Evolutionary conservation across 192 early-diverging fungal species (phyloP), one percentile per base, ranked within the genome.

Genomic region (Coemansia sp.): DNA sequence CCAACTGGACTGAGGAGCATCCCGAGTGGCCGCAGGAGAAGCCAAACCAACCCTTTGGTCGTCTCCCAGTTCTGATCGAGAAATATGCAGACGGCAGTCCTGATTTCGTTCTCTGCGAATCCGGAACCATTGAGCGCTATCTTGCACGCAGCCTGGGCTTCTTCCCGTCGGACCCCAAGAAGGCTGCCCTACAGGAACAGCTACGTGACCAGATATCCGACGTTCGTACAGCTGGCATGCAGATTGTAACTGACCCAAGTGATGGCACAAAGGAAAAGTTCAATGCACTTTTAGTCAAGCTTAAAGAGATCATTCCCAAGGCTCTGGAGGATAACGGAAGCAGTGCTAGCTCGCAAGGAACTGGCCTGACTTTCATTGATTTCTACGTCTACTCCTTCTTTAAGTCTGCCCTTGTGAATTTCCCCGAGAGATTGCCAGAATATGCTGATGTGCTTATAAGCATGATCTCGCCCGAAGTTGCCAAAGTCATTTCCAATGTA

Each of bases 101-200:
- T 12, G 60, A 66, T 21, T 60, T 81, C 45, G 26, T 67, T 3
- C 43, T 87, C 9, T 66, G 75, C 51, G 83, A 88, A 48, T 68
- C 77, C 0, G 63, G 59, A 16, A 68, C 77, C 8, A 88, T 88
- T 36, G 84, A 81, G 57, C 85, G 87, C 46, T 86, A 86, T 46
- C 73, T 88, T 6, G 67, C 78, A 2, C 58, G 65, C 72, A 84
- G 73, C 60, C 80, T 76, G 49, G 82, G 75, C 2, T 66, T 84
- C 41, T 38, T 76, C 58, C 77, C 81, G 2, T 36, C 35, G 14
- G 73, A 68, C 12, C 76, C 66, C 33, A 64, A 75, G 49, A 45
- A 72, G 56, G 76, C 67, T 14, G 61, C 75, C 2, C 45, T 68
- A 4, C 67, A 82, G 55, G 80, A 85, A 59, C 60, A 63, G 30